Evolutionary conservation across 2,329 filamentous ascomycete species (phyloP).

Genomic region (Aureobasidium sp.): DNA sequence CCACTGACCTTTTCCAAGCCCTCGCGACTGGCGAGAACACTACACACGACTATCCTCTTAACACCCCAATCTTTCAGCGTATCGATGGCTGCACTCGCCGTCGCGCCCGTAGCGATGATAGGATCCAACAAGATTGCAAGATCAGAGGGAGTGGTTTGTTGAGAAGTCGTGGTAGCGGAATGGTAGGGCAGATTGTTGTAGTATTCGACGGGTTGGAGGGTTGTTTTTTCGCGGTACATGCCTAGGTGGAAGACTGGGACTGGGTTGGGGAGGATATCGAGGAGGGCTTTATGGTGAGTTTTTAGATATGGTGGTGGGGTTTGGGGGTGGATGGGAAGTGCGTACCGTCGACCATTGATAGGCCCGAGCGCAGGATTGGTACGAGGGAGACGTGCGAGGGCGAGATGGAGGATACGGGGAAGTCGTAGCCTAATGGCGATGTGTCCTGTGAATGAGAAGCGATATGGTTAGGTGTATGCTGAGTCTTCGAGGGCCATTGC

Average conservation of each 20-base stretch:
- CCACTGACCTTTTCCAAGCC: conserved; percentile 66
- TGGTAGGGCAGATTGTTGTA: conserved; percentile 94
- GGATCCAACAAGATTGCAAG: conserved; percentile 85
- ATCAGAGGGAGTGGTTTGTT: conserved; percentile 38
- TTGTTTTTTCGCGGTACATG: conserved; percentile 83
- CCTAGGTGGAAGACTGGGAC: conserved; percentile 89
- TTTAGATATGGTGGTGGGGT: too few relatives aligned
- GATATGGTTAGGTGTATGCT: neutral
- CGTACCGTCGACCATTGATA: conserved; percentile 80
- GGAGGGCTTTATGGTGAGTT: conserved; percentile 67
- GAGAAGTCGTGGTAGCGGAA: conserved; percentile 36
- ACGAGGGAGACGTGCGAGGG: conserved; percentile 70
- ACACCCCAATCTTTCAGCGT: conserved; percentile 88
- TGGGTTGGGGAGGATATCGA: conserved; percentile 70
- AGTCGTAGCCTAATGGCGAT: conserved; percentile 72
- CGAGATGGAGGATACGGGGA: conserved; percentile 57
- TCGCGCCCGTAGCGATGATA: conserved; percentile 88
- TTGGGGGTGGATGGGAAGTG: too few relatives aligned
- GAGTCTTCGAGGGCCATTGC: conserved; percentile 45
- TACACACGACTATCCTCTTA: conserved; percentile 68
- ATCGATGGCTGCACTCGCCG: conserved; percentile 81
- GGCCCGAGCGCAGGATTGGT: conserved; percentile 84
- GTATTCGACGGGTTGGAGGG: conserved; percentile 87
- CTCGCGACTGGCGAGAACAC: conserved; percentile 63
- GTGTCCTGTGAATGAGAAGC: conserved; percentile 40